Evolutionary conservation across 2,329 filamentous ascomycete species (phyloP).

Genomic region (Emmonsiellopsis sp.): DNA sequence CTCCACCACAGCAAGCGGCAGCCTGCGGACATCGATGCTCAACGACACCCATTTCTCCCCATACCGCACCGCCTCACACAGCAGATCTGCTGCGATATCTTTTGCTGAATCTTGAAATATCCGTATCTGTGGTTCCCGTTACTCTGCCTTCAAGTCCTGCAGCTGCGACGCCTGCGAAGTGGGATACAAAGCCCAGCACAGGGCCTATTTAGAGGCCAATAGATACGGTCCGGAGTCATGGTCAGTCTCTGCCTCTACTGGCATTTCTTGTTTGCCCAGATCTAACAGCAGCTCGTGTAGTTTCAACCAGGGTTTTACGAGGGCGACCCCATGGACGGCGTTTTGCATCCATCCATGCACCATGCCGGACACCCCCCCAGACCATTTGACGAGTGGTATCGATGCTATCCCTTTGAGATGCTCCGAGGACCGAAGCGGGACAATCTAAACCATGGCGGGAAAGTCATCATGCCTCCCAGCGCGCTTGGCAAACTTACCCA

Average conservation of each 20-base stretch:
- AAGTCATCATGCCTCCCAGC: slow-evolving; percentile 93
- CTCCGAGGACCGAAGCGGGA: slow-evolving; percentile 80
- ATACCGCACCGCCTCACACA: too few relatives aligned
- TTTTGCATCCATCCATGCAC: slow-evolving; percentile 42
- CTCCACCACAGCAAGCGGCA: too few relatives aligned
- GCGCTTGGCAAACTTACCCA: slow-evolving; percentile 94
- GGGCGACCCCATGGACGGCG: slow-evolving; percentile 42
- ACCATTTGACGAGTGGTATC: slow-evolving; percentile 97
- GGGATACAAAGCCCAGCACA: too few relatives aligned
- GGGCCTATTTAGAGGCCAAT: too few relatives aligned
- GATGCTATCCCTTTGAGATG: slow-evolving; percentile 94
- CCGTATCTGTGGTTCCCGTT: too few relatives aligned
- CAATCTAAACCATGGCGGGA: slow-evolving; percentile 90
- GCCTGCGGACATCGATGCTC: too few relatives aligned
- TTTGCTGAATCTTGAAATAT: too few relatives aligned
- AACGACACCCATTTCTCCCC: too few relatives aligned
- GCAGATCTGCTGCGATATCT: too few relatives aligned
- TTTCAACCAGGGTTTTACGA: slow-evolving; percentile 42
- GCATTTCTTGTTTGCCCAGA: too few relatives aligned
- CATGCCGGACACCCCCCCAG: slow-evolving; percentile 44
- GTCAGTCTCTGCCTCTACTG: background rate
- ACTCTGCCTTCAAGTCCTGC: too few relatives aligned
- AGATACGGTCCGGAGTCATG: background rate
- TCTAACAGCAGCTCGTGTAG: slow-evolving; percentile 15
- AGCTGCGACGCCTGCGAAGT: too few relatives aligned